These are phyloP conservation scores for Physcomitrellopsis africana DNA, from an alignment of 225 moss, liverwort and hornwort species.

Conservation along the genomic window DNA sequence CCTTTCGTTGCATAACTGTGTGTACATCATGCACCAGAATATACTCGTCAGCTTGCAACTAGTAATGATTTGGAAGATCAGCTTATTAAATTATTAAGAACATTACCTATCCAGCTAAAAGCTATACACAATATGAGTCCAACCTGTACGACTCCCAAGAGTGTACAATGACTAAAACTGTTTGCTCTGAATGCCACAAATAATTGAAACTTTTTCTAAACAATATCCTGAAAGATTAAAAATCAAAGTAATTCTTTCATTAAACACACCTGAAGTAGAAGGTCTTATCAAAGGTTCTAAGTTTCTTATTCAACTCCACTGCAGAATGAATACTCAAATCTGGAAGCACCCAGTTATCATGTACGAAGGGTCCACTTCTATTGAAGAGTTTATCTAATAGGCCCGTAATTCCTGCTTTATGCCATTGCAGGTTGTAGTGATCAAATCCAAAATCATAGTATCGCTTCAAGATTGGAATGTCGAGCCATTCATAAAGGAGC, in stretches of 20 bases:
- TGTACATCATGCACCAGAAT: slow-evolving; percentile 13
- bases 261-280: slow-evolving; percentile 76
- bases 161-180: too few species aligned
- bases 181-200: not conserved
- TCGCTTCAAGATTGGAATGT: slow-evolving; percentile 61
- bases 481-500: slow-evolving; percentile 81
- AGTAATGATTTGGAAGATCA: not conserved
- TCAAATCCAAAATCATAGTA: slow-evolving; percentile 91
- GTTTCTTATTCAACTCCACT: slow-evolving; percentile 62
- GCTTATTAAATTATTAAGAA: not conserved
- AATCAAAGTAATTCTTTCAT: not conserved
- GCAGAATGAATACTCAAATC: slow-evolving; percentile 83
- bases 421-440: slow-evolving; percentile 85
- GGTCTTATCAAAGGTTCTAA: slow-evolving; percentile 79
- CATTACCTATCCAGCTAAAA: not conserved
- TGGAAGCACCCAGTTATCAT: slow-evolving; percentile 78
- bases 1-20: slow-evolving; percentile 83
- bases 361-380: slow-evolving; percentile 70
- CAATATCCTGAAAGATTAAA: not conserved
- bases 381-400: slow-evolving; percentile 60
- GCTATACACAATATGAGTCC: not conserved
- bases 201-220: not conserved
- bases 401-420: slow-evolving; percentile 67
- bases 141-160: not conserved
- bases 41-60: slow-evolving; percentile 22